Evolutionary conservation across 2,329 filamentous ascomycete genomes (phyloP).

Genomic region (Pseudogymnoascus sp.): DNA sequence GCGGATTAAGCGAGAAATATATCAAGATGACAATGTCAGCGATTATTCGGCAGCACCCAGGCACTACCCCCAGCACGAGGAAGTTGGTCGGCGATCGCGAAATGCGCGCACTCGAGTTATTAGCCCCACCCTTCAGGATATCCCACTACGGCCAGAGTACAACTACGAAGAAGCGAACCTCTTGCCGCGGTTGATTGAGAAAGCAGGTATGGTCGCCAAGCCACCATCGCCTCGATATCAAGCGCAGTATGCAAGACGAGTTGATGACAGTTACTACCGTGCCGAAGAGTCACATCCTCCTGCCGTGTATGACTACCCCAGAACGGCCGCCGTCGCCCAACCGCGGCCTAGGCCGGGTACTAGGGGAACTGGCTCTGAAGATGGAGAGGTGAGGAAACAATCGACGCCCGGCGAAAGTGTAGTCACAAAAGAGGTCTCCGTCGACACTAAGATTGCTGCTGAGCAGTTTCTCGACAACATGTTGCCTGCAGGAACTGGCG

Average conservation of each 20-base stretch:
- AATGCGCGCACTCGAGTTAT: neutral
- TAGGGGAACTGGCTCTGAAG: constrained; percentile 29
- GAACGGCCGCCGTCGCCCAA: neutral
- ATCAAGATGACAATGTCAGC: neutral
- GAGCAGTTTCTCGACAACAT: constrained; percentile 33
- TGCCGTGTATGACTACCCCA: neutral
- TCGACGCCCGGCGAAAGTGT: constrained; percentile 10
- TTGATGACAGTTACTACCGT: neutral
- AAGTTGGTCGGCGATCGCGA: neutral
- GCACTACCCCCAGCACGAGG: neutral
- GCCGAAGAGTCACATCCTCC: neutral
- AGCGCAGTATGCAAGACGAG: neutral
- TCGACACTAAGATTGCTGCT: constrained; percentile 29
- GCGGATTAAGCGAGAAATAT: neutral
- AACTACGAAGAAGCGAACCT: constrained; percentile 5
- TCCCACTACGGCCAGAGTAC: neutral
- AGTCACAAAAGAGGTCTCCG: constrained; percentile 12
- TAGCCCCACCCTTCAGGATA: neutral
- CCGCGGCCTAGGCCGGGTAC: constrained; percentile 16
- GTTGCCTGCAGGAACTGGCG: constrained; percentile 20
- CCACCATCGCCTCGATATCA: neutral
- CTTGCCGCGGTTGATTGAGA: neutral
- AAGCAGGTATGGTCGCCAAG: neutral
- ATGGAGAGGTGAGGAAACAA: constrained; percentile 29
- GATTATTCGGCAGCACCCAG: neutral